Base-by-base conservation (phyloP, 306 rosid genomes). In the Prunus campanulata region DNA sequence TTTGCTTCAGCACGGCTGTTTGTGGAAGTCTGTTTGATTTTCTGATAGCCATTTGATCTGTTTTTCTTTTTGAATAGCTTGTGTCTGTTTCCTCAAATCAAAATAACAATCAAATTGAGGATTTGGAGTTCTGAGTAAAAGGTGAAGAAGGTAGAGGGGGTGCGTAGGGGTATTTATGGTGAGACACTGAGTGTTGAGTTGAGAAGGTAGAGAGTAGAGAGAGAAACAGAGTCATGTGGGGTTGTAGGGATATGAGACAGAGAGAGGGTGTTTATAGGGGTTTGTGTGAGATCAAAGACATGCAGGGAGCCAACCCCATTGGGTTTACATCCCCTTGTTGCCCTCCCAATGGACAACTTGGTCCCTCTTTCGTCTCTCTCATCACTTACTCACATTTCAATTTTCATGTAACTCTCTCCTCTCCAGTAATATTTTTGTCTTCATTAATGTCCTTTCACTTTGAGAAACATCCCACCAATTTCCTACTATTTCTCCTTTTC, bases 1-100 rank as follows among this genome's bases (percentile, higher is more conserved):
- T 89, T 75, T 96, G 98, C 82, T 91, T 96, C 9, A 96, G 83
- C 0, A 88, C 86, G 30, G 96, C 89, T 46, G 91, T 59, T 48
- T 90, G 99, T 46, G 92, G 70, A 27, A 86, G 83, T 68, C 72
- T 81, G 71, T 25, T 85, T 12, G 90, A 68, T 81, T 91, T 92
- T 61, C 85, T 82, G 52, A 92, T 62, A 25, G 93, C 92, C 98
- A 95, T 95, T 83, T 46, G 63, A 18, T 13, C 7, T 52, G 48
- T 49, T 50, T 49, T 18, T 20, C 10, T 32, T 29, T 25, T 0
- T 27, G 19, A 24, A 8, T 27, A 24, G 25, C 35, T 6, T 6
- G 39, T 25, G 66, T 7, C 16, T 25, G 19, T 42, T 71, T 54
- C 16, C 52, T 39, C 9, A 7, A 39, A 39, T 39, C 44, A 39